phyloP scores from a whole-genome alignment of 306 rosid species.

The Cucumis sativus region DNA sequence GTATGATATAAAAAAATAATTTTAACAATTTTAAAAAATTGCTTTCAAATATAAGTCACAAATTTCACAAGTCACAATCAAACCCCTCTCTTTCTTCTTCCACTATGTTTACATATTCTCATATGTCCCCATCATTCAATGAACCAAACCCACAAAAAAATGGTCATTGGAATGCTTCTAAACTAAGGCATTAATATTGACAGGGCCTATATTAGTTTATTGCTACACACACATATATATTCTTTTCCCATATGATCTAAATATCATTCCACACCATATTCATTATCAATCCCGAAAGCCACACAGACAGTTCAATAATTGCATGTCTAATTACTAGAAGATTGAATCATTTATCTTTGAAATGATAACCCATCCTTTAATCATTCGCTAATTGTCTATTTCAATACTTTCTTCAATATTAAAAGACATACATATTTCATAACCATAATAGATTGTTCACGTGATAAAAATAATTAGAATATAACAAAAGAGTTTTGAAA shows the following conservation, averaged over 20 bases:
- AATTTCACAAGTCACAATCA: too few relatives aligned
- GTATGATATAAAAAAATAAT: too few relatives aligned
- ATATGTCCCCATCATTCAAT: constrained; percentile 11
- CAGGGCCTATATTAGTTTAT: neutral
- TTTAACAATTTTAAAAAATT: too few relatives aligned
- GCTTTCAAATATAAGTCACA: too few relatives aligned
- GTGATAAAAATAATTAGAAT: too few relatives aligned
- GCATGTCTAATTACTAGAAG: too few relatives aligned
- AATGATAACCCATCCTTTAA: too few relatives aligned
- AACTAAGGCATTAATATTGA: neutral
- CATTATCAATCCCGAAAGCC: neutral
- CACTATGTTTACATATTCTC: constrained; percentile 1
- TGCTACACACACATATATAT: neutral
- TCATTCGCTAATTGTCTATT: neutral
- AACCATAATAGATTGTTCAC: too few relatives aligned
- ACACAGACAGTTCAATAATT: too few relatives aligned
- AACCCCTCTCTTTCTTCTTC: neutral
- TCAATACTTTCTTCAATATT: too few relatives aligned
- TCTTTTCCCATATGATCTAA: neutral
- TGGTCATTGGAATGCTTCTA: neutral
- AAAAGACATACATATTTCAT: neutral
- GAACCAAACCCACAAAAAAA: constrained; percentile 30
- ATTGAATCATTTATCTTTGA: too few relatives aligned
- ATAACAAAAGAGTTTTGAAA: too few relatives aligned
- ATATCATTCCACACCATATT: neutral